A percentile compares a stretch with the other conserved stretches of the same genome.
Conservation (phyloP, 2,329 filamentous ascomycete genomes). For the Ustilaginoidea virens region DNA sequence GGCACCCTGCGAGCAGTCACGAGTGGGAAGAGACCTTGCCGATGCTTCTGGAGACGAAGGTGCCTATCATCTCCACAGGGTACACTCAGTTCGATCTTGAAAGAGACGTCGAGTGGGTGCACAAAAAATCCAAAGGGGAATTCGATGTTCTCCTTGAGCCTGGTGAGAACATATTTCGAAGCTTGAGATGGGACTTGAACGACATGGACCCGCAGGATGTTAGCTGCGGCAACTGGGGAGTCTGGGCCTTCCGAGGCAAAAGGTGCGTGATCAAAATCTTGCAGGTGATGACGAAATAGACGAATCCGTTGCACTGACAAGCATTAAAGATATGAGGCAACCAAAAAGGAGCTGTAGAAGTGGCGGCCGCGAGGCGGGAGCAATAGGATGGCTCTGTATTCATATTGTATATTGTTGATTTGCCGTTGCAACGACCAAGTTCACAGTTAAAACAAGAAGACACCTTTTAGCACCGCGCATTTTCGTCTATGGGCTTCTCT, state of each 20-base stretch:
- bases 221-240: conserved; percentile 90
- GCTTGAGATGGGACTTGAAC: conserved; percentile 91
- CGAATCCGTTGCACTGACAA: conserved; percentile 13
- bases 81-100: conserved; percentile 95
- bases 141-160: conserved; percentile 86
- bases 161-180: conserved; percentile 87
- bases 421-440: too few relatives aligned
- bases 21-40: conserved; percentile 92
- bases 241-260: conserved; percentile 96
- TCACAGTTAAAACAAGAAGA: too few relatives aligned
- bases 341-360: conserved; percentile 29
- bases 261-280: conserved; percentile 41
- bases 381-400: conserved; percentile 2
- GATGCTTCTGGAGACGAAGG: conserved; percentile 82
- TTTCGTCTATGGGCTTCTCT: too few relatives aligned
- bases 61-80: conserved; percentile 84
- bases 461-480: too few relatives aligned
- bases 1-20: conserved; percentile 81
- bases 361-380: neutral
- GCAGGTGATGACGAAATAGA: conserved; percentile 1
- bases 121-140: conserved; percentile 72
- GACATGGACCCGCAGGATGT: conserved; percentile 89
- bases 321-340: conserved; percentile 43
- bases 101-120: conserved; percentile 79
- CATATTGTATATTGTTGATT: conserved; percentile 2